Conservation (phyloP, 2,329 filamentous ascomycete species). For the Cytospora mali region DNA sequence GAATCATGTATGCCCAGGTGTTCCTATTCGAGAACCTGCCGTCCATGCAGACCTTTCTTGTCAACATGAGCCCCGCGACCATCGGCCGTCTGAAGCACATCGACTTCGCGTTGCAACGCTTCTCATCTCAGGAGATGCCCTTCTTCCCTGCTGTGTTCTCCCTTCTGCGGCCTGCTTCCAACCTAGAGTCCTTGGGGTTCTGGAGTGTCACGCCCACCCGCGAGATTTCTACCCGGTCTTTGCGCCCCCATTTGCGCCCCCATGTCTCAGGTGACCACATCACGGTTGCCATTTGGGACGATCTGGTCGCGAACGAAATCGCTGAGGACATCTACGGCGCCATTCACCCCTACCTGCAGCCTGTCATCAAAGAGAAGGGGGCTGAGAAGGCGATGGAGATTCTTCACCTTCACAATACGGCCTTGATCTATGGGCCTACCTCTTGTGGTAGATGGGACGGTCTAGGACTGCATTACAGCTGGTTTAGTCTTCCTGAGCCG, state of each 20-base stretch:
- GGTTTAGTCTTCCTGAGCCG: fast-evolving
- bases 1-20: slow-evolving; percentile 1
- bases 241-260: fast-evolving
- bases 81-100: not conserved
- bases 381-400: not conserved
- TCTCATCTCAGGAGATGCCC: too few relatives aligned
- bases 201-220: not conserved
- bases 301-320: not conserved
- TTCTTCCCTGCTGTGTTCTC: not conserved
- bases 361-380: not conserved
- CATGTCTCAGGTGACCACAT: not conserved
- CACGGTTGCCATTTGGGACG: not conserved
- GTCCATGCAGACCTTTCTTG: slow-evolving; percentile 2
- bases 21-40: not conserved
- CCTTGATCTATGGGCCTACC: too few relatives aligned
- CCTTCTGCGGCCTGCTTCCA: not conserved
- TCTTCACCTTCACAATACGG: too few relatives aligned
- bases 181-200: not conserved
- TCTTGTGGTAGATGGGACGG: too few relatives aligned
- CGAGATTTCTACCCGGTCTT: fast-evolving
- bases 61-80: not conserved
- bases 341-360: not conserved
- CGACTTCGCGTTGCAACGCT: not conserved
- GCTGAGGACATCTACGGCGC: not conserved
- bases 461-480: too few relatives aligned